Percentiles rank a stretch among this genome's conserved stretches.
phyloP scores from a whole-genome alignment of 164 flowering plant genomes.

The Berberis vulgaris region DNA sequence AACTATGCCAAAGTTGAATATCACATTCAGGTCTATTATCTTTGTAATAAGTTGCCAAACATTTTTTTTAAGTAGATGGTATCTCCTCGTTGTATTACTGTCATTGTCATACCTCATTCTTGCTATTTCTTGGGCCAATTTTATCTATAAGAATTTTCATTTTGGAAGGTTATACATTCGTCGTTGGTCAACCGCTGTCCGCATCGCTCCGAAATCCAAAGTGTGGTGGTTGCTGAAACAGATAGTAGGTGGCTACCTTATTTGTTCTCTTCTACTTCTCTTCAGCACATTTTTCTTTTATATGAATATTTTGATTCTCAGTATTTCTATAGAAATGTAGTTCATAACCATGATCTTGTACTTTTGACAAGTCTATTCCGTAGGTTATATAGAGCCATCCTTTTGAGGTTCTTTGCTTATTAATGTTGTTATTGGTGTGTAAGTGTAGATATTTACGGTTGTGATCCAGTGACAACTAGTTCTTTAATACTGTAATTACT shows the following conservation, averaged over 20 bases:
- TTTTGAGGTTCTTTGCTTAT: not conserved
- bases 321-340: not conserved
- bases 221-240: constrained; percentile 46
- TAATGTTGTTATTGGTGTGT: not conserved
- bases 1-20: not conserved
- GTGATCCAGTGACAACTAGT: no score
- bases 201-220: constrained; percentile 83
- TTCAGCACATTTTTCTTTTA: not conserved
- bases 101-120: not conserved
- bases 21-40: not conserved
- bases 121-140: not conserved
- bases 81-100: no score
- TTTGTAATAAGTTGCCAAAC: not conserved
- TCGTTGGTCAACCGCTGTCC: constrained; percentile 59
- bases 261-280: not conserved
- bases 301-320: not conserved
- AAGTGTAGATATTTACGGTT: not conserved
- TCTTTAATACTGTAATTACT: no score
- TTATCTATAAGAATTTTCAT: not conserved
- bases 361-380: not conserved
- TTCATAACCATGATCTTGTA: not conserved
- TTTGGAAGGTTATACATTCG: constrained; percentile 41
- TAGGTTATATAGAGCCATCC: not conserved
- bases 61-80: no score
- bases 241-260: constrained; percentile 38